Conservation (phyloP, 2,329 filamentous ascomycete species). For the Pestalotiopsis sp. region DNA sequence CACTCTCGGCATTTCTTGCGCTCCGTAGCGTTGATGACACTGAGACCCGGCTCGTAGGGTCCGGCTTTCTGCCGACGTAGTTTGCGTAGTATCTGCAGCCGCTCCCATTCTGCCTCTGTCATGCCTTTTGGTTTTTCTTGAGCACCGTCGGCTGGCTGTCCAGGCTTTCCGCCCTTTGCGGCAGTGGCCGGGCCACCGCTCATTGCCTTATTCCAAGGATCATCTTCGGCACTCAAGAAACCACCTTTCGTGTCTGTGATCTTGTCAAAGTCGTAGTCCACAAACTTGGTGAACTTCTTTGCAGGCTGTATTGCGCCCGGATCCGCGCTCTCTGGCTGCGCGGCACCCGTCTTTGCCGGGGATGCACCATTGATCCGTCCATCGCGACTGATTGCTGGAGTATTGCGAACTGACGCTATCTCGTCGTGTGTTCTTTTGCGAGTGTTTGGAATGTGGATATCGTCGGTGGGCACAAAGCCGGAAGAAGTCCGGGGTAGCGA, state of each 20-base stretch:
- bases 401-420: slow-evolving; percentile 52
- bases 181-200: slow-evolving; percentile 45
- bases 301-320: slow-evolving; percentile 67
- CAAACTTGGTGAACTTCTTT: slow-evolving; percentile 88
- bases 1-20: slow-evolving; percentile 85
- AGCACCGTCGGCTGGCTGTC: slow-evolving; percentile 33
- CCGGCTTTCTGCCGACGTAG: slow-evolving; percentile 76
- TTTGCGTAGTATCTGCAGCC: slow-evolving; percentile 73
- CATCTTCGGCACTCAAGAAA: slow-evolving; percentile 88
- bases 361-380: slow-evolving; percentile 51
- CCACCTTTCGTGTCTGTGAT: slow-evolving; percentile 99
- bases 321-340: slow-evolving; percentile 20
- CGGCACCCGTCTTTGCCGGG: slow-evolving; percentile 38
- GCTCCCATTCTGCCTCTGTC: slow-evolving; percentile 90
- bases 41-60: slow-evolving; percentile 88
- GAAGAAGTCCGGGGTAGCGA: slow-evolving; percentile 56
- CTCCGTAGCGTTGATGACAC: slow-evolving; percentile 65
- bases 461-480: slow-evolving; percentile 71
- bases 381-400: slow-evolving; percentile 68
- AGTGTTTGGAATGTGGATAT: slow-evolving; percentile 59
- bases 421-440: slow-evolving; percentile 73
- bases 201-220: slow-evolving; percentile 83
- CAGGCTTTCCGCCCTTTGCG: slow-evolving; percentile 27
- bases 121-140: slow-evolving; percentile 81
- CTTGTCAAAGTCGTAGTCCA: slow-evolving; percentile 96